Evolutionary conservation across 305 asterid species (phyloP).

Genomic region (Nicotiana rustica): DNA sequence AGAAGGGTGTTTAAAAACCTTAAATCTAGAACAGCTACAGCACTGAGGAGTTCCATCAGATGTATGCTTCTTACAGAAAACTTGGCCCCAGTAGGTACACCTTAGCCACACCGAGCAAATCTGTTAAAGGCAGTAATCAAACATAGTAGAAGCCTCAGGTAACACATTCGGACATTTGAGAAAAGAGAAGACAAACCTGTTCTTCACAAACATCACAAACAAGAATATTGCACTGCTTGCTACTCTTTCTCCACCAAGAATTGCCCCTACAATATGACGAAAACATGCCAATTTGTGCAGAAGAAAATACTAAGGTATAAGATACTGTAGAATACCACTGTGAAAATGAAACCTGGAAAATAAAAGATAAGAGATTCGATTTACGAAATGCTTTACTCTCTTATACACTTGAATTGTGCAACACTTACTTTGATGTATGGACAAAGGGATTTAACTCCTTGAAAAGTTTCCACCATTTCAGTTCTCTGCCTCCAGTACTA

Average conservation of each 20-base stretch:
- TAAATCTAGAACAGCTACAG: slow-evolving; percentile 29
- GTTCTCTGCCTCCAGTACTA: slow-evolving; percentile 32
- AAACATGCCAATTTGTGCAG: neutral
- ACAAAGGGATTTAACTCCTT: slow-evolving; percentile 22
- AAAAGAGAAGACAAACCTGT: slow-evolving; percentile 15
- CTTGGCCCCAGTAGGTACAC: slow-evolving; percentile 31
- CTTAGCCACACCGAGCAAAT: slow-evolving; percentile 21
- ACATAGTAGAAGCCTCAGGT: slow-evolving; percentile 4
- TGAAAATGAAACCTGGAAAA: neutral
- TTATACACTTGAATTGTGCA: slow-evolving; percentile 8
- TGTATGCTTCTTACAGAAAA: slow-evolving; percentile 30
- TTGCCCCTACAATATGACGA: slow-evolving; percentile 10
- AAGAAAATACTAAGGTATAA: neutral
- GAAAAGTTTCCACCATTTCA: slow-evolving; percentile 34
- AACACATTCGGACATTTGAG: neutral
- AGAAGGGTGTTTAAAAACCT: slow-evolving; percentile 28
- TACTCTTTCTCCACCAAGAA: slow-evolving; percentile 23
- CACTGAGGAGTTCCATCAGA: slow-evolving; percentile 34
- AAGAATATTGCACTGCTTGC: slow-evolving; percentile 3
- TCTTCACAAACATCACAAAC: slow-evolving; percentile 36
- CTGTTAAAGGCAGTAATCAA: slow-evolving; percentile 4
- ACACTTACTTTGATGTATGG: neutral
- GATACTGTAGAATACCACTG: neutral
- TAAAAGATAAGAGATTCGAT: neutral
- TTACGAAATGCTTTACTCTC: neutral